Conservation (phyloP, 2,329 filamentous ascomycete species). For the Colletotrichum spinosum region DNA sequence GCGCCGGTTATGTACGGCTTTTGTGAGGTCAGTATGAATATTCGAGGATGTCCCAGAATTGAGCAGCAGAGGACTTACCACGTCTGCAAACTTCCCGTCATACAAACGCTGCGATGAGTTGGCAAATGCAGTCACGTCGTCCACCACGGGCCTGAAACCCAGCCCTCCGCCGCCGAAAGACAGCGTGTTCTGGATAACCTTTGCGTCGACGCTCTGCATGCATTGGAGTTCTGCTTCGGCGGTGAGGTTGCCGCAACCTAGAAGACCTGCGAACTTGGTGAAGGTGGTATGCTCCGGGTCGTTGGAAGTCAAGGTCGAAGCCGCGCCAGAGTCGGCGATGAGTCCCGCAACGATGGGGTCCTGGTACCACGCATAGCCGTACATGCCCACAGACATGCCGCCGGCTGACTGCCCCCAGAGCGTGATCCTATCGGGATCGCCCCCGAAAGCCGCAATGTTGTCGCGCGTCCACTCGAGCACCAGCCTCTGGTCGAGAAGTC, state of each 20-base stretch:
- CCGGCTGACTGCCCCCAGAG: constrained; percentile 34
- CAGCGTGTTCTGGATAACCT: constrained; percentile 5
- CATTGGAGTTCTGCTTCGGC: constrained; percentile 10
- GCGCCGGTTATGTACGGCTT: constrained; percentile 24
- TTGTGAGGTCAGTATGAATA: background rate
- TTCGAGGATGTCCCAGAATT: background rate
- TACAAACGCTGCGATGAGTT: constrained; percentile 20
- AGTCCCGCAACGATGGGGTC: constrained; percentile 25
- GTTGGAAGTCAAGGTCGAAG: constrained; percentile 5
- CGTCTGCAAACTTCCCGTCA: constrained; percentile 19
- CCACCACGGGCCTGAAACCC: constrained; percentile 13
- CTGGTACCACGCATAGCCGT: constrained; percentile 24
- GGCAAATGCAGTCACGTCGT: constrained; percentile 22
- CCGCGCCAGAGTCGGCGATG: constrained; percentile 27
- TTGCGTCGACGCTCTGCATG: constrained; percentile 17
- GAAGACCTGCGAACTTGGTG: constrained; percentile 14
- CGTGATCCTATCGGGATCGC: constrained; percentile 41
- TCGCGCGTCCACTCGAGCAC: constrained; percentile 50
- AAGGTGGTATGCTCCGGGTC: constrained; percentile 15
- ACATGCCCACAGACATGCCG: constrained; percentile 25
- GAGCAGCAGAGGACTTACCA: background rate
- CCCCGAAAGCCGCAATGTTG: constrained; percentile 50
- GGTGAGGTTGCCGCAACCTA: constrained; percentile 14
- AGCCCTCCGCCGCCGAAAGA: constrained; percentile 15
- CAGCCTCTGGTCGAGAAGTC: constrained; percentile 47